Evolutionary conservation across 495 filamentous ascomycete species (phyloP).

Genomic region (Trichoderma erinaceum): DNA sequence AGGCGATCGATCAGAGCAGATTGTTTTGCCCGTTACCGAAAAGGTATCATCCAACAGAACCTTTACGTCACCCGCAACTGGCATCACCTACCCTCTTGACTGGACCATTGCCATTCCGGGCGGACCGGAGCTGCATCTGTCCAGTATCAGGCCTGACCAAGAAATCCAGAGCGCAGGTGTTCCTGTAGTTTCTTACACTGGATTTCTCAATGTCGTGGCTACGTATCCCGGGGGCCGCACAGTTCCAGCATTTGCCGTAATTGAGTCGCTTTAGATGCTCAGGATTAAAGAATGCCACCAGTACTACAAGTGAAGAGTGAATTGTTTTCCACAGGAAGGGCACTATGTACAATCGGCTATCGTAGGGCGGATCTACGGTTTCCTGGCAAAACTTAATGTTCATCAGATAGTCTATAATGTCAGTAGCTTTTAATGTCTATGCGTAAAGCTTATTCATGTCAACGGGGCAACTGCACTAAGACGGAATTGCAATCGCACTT

Average conservation of each 20-base stretch:
- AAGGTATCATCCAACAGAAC: constrained; percentile 6
- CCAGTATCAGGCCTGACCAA: constrained; percentile 9
- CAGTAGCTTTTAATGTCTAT: too few relatives aligned
- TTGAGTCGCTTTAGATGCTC: background rate
- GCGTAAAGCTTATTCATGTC: too few relatives aligned
- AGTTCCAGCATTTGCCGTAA: background rate
- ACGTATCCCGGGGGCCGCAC: background rate
- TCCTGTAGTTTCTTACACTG: background rate
- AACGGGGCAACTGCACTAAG: too few relatives aligned
- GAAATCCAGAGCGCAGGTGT: constrained; percentile 1
- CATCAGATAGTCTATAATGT: too few relatives aligned
- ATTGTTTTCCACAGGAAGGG: too few relatives aligned
- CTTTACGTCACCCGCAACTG: background rate
- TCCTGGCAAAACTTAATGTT: too few relatives aligned
- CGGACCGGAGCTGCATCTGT: constrained; percentile 5
- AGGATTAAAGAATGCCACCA: too few relatives aligned
- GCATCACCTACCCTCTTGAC: background rate
- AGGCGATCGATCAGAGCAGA: background rate
- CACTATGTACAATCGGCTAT: too few relatives aligned
- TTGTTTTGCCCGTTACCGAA: background rate
- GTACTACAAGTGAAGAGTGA: too few relatives aligned
- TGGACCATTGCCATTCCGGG: background rate
- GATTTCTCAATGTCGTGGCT: background rate
- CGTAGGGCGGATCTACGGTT: too few relatives aligned
- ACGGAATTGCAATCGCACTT: too few relatives aligned